Evolutionary conservation across 2,329 filamentous ascomycete genomes (phyloP).

Genomic region (Fusarium nanum): DNA sequence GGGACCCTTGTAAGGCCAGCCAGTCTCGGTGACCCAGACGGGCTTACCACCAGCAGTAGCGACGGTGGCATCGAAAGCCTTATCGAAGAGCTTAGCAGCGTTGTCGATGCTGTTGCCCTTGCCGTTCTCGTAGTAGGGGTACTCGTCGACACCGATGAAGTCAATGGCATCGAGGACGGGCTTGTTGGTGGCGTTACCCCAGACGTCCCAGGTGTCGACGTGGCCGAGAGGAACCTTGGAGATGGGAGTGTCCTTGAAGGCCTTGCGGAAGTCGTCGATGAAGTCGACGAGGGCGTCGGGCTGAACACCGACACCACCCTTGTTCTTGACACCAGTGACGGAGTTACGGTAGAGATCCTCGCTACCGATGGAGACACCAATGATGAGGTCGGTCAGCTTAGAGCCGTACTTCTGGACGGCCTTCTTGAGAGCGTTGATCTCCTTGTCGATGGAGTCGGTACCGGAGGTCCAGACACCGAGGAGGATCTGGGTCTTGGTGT

Average conservation of each 20-base stretch:
- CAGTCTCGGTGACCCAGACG: slow-evolving; percentile 73
- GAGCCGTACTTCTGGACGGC: slow-evolving; percentile 66
- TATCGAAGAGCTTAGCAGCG: slow-evolving; percentile 65
- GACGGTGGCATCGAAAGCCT: slow-evolving; percentile 57
- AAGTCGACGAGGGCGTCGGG: slow-evolving; percentile 71
- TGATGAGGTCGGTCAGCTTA: slow-evolving; percentile 66
- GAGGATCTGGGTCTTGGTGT: slow-evolving; percentile 69
- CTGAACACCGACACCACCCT: slow-evolving; percentile 69
- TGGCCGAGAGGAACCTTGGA: slow-evolving; percentile 68
- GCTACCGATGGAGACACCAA: slow-evolving; percentile 73
- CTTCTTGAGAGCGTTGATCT: slow-evolving; percentile 69
- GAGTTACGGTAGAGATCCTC: slow-evolving; percentile 75
- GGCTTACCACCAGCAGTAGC: slow-evolving; percentile 63
- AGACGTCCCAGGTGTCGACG: slow-evolving; percentile 76
- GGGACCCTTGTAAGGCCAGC: slow-evolving; percentile 70
- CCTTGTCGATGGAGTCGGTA: slow-evolving; percentile 65
- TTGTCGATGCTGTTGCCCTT: slow-evolving; percentile 68
- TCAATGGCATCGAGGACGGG: slow-evolving; percentile 71
- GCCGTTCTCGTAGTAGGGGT: slow-evolving; percentile 72
- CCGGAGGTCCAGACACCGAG: slow-evolving; percentile 74
- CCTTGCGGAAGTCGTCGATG: slow-evolving; percentile 72
- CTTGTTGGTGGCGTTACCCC: slow-evolving; percentile 69
- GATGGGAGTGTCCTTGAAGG: slow-evolving; percentile 61
- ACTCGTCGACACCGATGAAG: slow-evolving; percentile 73
- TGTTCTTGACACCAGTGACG: slow-evolving; percentile 70